Percentiles rank a stretch among this genome's conserved stretches.
Evolutionary conservation across 2,329 filamentous ascomycete genomes (phyloP).

Genomic region (Elsinoe fawcettii): DNA sequence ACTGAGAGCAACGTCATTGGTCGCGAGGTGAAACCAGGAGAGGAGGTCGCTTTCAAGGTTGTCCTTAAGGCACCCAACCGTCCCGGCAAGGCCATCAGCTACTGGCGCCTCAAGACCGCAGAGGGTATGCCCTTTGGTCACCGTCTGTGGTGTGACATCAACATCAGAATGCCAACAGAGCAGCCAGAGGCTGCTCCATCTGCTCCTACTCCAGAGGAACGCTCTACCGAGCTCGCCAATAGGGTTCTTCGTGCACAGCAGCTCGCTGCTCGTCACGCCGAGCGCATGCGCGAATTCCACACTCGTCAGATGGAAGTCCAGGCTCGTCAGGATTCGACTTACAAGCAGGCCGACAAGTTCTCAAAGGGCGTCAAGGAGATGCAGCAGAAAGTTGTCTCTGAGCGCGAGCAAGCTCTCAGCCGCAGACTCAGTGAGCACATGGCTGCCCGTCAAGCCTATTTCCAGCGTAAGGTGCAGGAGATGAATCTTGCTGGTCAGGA

Average conservation of each 20-base stretch:
- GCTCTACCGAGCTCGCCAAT: background rate
- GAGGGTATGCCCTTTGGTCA: conserved; percentile 81
- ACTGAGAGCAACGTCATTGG: conserved; percentile 75
- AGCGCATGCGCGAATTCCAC: conserved; percentile 1
- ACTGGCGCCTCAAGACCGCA: conserved; percentile 85
- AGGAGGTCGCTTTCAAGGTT: conserved; percentile 74
- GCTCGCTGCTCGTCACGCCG: conserved; percentile 1
- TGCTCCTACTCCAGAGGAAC: background rate
- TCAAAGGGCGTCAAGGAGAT: background rate
- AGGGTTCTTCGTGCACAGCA: background rate
- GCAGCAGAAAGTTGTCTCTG: background rate
- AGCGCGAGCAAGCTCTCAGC: background rate
- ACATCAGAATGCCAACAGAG: conserved; percentile 42
- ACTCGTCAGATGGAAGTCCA: background rate
- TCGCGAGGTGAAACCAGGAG: conserved; percentile 60
- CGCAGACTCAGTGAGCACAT: background rate
- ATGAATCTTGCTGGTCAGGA: conserved; percentile 2
- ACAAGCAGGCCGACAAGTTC: background rate
- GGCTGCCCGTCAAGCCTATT: conserved; percentile 4
- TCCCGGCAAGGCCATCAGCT: conserved; percentile 76
- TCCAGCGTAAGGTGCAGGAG: conserved; percentile 11
- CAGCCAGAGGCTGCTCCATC: background rate
- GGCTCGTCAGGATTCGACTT: background rate
- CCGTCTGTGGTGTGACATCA: conserved; percentile 89
- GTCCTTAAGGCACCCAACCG: conserved; percentile 72